Percentiles rank a stretch among this genome's conserved stretches.
Evolutionary conservation across 108 stramenopile species (phyloP).

Genomic region (Skeletonema costatum): DNA sequence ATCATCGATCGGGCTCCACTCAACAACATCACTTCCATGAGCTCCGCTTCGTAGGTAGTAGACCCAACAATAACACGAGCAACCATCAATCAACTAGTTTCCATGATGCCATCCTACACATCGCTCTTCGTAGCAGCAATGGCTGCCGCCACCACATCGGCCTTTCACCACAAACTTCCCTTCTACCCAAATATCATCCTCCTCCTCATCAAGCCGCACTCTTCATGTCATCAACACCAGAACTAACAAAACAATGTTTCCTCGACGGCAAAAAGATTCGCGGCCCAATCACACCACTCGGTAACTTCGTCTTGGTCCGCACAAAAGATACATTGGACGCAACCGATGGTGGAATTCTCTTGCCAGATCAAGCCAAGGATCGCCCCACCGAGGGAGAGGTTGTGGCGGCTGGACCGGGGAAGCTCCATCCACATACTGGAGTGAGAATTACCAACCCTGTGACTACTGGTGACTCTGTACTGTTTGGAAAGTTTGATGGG

Average conservation of each 20-base stretch:
- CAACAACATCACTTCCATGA: background rate
- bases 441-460: conserved; percentile 85
- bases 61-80: background rate
- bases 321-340: conserved; percentile 86
- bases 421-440: conserved; percentile 88
- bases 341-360: conserved; percentile 88
- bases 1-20: background rate
- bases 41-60: background rate
- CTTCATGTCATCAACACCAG: conserved; percentile 4
- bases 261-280: conserved; percentile 79
- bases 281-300: conserved; percentile 84
- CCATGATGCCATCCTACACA: conserved; percentile 1
- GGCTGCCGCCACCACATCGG: conserved; percentile 9
- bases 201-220: background rate
- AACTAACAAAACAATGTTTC: conserved; percentile 36
- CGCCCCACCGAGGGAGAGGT: conserved; percentile 91
- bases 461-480: conserved; percentile 74
- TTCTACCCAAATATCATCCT: background rate
- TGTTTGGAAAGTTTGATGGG: conserved; percentile 96
- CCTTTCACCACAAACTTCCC: conserved; percentile 10
- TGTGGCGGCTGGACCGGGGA: conserved; percentile 90
- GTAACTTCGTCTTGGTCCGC: conserved; percentile 83
- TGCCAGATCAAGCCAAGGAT: conserved; percentile 90
- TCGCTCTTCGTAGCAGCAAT: conserved; percentile 2
- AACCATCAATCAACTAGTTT: background rate